phyloP scores from a whole-genome alignment of 768 basidiomycete genomes.

The Tephrocybe sp. region DNA sequence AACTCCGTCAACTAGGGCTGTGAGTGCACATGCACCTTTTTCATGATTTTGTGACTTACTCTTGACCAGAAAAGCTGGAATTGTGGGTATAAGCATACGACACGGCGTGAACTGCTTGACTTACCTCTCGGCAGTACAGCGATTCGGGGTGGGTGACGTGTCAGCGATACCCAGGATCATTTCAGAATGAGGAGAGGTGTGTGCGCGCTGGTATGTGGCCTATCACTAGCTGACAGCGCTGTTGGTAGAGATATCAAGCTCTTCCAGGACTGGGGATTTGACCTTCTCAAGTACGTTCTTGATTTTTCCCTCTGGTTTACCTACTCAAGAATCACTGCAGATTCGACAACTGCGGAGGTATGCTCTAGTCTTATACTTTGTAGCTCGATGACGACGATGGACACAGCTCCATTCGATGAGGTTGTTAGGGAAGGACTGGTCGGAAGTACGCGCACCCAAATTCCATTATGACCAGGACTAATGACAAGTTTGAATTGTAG shows the following conservation, averaged over 20 bases:
- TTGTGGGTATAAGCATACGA: slow-evolving; percentile 36
- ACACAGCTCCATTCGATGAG: slow-evolving; percentile 54
- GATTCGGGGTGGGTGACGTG: slow-evolving; percentile 72
- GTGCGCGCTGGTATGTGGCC: not conserved
- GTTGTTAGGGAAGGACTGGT: slow-evolving; percentile 56
- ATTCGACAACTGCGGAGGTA: slow-evolving; percentile 60
- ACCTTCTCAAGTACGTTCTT: slow-evolving; percentile 58
- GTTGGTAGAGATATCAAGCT: slow-evolving; percentile 48
- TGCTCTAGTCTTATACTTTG: not conserved
- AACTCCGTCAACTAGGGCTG: slow-evolving; percentile 62
- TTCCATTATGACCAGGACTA: too few species aligned
- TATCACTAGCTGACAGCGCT: slow-evolving; percentile 1
- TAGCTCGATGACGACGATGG: not conserved
- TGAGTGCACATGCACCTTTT: slow-evolving; percentile 20
- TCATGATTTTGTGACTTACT: not conserved
- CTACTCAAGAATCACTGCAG: slow-evolving; percentile 15
- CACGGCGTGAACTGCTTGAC: too few species aligned
- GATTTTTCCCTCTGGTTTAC: too few species aligned
- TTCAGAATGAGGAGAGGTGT: slow-evolving; percentile 45
- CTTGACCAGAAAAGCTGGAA: slow-evolving; percentile 38
- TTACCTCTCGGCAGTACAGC: slow-evolving; percentile 40
- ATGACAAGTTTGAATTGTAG: too few species aligned
- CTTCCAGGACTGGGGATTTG: slow-evolving; percentile 68
- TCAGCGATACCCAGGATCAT: slow-evolving; percentile 64
- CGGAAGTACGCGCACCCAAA: slow-evolving; percentile 55